phyloP scores from a whole-genome alignment of 768 basidiomycete species.

The Naematelia encephala region DNA sequence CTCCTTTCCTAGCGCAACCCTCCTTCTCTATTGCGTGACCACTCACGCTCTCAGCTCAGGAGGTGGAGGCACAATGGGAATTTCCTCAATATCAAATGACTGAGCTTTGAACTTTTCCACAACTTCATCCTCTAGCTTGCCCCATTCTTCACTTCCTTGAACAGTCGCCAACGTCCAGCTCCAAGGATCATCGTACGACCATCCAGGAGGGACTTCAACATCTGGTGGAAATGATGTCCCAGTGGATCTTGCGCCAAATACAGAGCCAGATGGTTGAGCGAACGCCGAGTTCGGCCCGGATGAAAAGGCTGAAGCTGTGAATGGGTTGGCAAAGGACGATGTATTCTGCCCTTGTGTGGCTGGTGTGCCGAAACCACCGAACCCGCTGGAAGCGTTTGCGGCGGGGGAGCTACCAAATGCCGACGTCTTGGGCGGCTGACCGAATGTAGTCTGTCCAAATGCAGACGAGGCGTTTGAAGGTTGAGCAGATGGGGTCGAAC shows the following conservation, averaged over 20 bases:
- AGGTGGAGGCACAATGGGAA: background rate
- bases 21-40: no score
- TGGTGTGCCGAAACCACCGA: background rate
- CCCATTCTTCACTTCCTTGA: background rate
- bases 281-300: background rate
- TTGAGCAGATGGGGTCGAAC: conserved; percentile 9
- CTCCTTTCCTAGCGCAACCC: background rate
- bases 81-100: background rate
- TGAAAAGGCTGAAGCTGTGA: background rate
- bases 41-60: conserved; percentile 3
- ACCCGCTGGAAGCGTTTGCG: background rate
- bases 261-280: background rate
- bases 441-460: conserved; percentile 33
- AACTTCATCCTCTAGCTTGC: conserved; percentile 5
- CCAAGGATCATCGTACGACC: conserved; percentile 21
- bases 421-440: conserved; percentile 23
- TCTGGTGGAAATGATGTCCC: conserved; percentile 1
- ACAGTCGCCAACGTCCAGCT: conserved; percentile 2
- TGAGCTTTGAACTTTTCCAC: background rate
- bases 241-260: background rate
- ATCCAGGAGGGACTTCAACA: conserved; percentile 12
- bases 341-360: no score
- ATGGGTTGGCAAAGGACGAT: no score
- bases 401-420: conserved; percentile 8
- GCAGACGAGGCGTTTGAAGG: conserved; percentile 13